Conservation (phyloP, 148 eudicot species). For the Bassia scoparia region DNA sequence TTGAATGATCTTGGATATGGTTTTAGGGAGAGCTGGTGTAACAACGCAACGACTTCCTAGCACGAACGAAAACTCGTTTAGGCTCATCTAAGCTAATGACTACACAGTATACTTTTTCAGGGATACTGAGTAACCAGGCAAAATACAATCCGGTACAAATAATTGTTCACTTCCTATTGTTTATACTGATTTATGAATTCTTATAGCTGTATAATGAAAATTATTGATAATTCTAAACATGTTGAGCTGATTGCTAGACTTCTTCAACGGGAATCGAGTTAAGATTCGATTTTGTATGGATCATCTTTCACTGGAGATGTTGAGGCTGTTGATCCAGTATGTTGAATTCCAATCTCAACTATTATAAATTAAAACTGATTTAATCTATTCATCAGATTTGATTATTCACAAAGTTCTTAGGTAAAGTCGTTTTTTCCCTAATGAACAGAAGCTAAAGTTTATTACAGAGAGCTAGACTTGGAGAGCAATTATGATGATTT, state of each 20-base stretch:
- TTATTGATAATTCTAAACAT: not conserved
- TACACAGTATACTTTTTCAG: constrained; percentile 40
- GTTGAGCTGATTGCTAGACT: constrained; percentile 31
- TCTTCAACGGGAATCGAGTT: constrained; percentile 60
- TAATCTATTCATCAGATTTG: not conserved
- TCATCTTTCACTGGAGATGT: constrained; percentile 55
- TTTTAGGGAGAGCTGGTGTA: constrained; percentile 52
- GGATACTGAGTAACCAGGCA: constrained; percentile 34
- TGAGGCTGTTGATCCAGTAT: constrained; percentile 50
- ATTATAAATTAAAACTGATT: not conserved
- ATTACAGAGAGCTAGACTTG: constrained; percentile 78
- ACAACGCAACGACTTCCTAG: constrained; percentile 32
- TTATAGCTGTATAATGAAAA: not conserved
- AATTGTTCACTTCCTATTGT: not conserved
- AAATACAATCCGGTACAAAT: constrained; percentile 42
- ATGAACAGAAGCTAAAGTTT: constrained; percentile 61
- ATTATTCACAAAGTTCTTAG: too few relatives aligned
- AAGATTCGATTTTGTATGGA: constrained; percentile 52
- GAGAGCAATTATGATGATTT: constrained; percentile 69
- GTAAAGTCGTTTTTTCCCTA: not conserved
- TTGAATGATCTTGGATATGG: not conserved
- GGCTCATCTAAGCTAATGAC: constrained; percentile 45
- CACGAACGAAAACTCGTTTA: constrained; percentile 33
- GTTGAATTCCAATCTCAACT: constrained; percentile 1
- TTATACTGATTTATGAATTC: too few relatives aligned